Conservation (phyloP, 1,284 basidiomycete species). For the Phlebopus sp. region DNA sequence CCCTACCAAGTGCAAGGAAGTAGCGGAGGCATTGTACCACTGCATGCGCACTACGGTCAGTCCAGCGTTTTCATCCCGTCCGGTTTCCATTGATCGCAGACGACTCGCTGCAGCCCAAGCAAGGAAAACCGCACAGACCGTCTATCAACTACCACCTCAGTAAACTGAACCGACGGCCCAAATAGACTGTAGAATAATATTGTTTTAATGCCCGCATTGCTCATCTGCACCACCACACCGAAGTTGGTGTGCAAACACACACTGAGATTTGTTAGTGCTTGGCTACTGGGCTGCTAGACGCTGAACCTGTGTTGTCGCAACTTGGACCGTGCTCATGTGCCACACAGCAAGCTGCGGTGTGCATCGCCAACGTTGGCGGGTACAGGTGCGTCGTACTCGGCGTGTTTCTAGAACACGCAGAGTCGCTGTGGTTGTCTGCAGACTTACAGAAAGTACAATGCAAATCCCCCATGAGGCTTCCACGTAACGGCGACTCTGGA, state of each 20-base stretch:
- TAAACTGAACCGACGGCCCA: slow-evolving; percentile 68
- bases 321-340: too few relatives aligned
- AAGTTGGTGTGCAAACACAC: not conserved
- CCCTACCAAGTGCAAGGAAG: slow-evolving; percentile 52
- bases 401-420: not conserved
- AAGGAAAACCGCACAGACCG: slow-evolving; percentile 61
- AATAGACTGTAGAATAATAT: slow-evolving; percentile 40
- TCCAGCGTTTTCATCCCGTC: slow-evolving; percentile 16
- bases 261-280: too few relatives aligned
- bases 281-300: too few relatives aligned
- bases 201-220: too few relatives aligned
- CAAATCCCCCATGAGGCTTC: slow-evolving; percentile 14
- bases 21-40: slow-evolving; percentile 67
- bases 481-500: slow-evolving; percentile 6
- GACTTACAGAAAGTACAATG: slow-evolving; percentile 10
- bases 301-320: too few relatives aligned
- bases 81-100: slow-evolving; percentile 6
- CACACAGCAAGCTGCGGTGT: too few relatives aligned
- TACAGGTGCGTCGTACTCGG: slow-evolving; percentile 18
- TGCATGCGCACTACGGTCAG: slow-evolving; percentile 88
- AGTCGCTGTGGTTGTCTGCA: not conserved
- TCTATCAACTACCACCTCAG: slow-evolving; percentile 86
- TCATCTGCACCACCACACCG: too few relatives aligned
- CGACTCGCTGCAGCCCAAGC: slow-evolving; percentile 49
- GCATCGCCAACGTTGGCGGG: slow-evolving; percentile 15